phyloP scores from a whole-genome alignment of 306 rosid genomes.

The Lithocarpus polystachyus region DNA sequence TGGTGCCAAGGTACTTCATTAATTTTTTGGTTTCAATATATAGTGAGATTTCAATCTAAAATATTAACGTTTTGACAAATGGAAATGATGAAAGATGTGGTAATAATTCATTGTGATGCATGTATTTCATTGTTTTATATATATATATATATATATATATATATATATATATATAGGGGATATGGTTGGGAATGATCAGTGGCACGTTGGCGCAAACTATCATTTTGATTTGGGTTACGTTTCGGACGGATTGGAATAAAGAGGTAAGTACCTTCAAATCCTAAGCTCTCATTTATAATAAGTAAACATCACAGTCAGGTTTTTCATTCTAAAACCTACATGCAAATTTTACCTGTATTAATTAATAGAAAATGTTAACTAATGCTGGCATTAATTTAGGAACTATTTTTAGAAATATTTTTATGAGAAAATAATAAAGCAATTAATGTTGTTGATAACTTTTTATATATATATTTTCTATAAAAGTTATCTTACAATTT shows the following conservation, averaged over 20 bases:
- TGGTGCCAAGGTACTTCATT: constrained; percentile 62
- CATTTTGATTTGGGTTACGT: constrained; percentile 56
- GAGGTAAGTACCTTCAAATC: constrained; percentile 40
- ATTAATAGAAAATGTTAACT: no score
- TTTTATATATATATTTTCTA: no score
- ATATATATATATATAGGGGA: constrained; percentile 38
- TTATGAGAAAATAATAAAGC: fast-evolving
- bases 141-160: not conserved
- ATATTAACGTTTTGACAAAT: not conserved
- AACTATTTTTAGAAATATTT: no score
- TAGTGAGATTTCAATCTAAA: not conserved
- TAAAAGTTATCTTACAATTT: no score
- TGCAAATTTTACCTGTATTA: no score
- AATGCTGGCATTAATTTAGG: no score
- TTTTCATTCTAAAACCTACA: no score
- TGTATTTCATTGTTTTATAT: no score
- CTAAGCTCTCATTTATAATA: not conserved
- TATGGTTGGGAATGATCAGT: constrained; percentile 76
- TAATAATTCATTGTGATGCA: not conserved
- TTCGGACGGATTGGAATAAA: constrained; percentile 62
- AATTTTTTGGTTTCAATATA: no score
- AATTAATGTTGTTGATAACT: no score
- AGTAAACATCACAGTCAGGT: no score
- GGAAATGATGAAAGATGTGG: not conserved
- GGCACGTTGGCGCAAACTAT: constrained; percentile 63